Percentiles rank a stretch among this genome's conserved stretches.
phyloP scores from a whole-genome alignment of 2,329 filamentous ascomycete species.

The Trichoderma endophyticum region DNA sequence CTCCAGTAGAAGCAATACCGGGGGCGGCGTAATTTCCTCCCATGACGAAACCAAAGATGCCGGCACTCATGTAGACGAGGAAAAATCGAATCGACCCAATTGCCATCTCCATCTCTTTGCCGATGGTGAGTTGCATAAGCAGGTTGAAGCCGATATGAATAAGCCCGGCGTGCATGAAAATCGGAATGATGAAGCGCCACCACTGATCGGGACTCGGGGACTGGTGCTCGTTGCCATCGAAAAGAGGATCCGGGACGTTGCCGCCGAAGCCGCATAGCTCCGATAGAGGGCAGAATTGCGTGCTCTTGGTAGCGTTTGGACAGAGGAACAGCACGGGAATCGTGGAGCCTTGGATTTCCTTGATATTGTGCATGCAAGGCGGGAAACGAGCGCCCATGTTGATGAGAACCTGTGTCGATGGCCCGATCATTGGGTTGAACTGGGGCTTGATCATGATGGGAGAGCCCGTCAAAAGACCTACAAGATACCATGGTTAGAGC shows the following conservation, averaged over 20 bases:
- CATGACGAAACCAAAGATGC: slow-evolving; percentile 94
- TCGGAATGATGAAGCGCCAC: slow-evolving; percentile 93
- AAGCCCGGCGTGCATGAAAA: slow-evolving; percentile 91
- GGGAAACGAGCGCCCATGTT: slow-evolving; percentile 94
- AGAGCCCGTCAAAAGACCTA: slow-evolving; percentile 72
- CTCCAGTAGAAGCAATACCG: slow-evolving; percentile 79
- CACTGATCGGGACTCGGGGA: slow-evolving; percentile 79
- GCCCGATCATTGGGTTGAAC: slow-evolving; percentile 97
- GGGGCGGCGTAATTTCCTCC: slow-evolving; percentile 89
- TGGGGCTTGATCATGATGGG: slow-evolving; percentile 75
- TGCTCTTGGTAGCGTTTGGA: slow-evolving; percentile 68
- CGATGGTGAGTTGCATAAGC: slow-evolving; percentile 84
- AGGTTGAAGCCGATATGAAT: slow-evolving; percentile 97
- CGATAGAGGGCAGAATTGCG: slow-evolving; percentile 65
- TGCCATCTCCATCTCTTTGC: slow-evolving; percentile 84
- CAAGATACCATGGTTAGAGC: slow-evolving; percentile 15
- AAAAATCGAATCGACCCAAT: slow-evolving; percentile 88
- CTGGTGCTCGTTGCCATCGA: slow-evolving; percentile 49
- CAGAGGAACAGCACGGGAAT: slow-evolving; percentile 66
- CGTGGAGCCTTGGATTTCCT: slow-evolving; percentile 55
- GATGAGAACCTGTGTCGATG: slow-evolving; percentile 84
- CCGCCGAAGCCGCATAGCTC: slow-evolving; percentile 80
- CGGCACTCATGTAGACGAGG: slow-evolving; percentile 83
- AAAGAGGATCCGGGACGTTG: slow-evolving; percentile 63
- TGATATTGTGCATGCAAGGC: slow-evolving; percentile 88